Percentiles rank a stretch among this genome's conserved stretches.
Conservation (phyloP, 1,139 yeast genomes). For the Meyerozyma sp. region DNA sequence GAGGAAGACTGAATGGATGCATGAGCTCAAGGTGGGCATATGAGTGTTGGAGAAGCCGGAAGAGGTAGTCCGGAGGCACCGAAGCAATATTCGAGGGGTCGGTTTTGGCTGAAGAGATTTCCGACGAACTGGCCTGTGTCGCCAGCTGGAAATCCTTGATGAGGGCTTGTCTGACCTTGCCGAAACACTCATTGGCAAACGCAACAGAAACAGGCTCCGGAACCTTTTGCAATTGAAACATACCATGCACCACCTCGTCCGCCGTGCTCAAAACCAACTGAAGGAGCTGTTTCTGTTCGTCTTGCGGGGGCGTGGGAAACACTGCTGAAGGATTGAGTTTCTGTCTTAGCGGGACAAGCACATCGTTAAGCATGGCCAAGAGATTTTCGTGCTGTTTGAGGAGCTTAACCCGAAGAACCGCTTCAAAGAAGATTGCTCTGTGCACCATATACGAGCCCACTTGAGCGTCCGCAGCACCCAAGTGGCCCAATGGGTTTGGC, state of each 20-base stretch:
- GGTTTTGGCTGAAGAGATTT: too few relatives aligned
- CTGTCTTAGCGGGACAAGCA: background rate
- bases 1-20: background rate
- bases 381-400: background rate
- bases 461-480: background rate
- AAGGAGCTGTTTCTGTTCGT: background rate
- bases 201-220: background rate
- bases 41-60: background rate
- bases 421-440: background rate
- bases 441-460: background rate
- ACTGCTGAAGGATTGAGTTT: background rate
- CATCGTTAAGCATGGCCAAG: background rate
- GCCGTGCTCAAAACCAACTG: background rate
- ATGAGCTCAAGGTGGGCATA: background rate
- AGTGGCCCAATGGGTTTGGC: background rate
- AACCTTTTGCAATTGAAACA: background rate
- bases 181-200: background rate
- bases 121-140: background rate
- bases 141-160: background rate
- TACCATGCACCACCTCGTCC: background rate
- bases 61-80: background rate
- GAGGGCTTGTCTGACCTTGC: background rate
- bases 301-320: background rate
- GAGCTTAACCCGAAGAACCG: background rate
- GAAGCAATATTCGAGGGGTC: background rate